Conservation (phyloP, 1,284 basidiomycete species). For the Amylostereum chailletii region DNA sequence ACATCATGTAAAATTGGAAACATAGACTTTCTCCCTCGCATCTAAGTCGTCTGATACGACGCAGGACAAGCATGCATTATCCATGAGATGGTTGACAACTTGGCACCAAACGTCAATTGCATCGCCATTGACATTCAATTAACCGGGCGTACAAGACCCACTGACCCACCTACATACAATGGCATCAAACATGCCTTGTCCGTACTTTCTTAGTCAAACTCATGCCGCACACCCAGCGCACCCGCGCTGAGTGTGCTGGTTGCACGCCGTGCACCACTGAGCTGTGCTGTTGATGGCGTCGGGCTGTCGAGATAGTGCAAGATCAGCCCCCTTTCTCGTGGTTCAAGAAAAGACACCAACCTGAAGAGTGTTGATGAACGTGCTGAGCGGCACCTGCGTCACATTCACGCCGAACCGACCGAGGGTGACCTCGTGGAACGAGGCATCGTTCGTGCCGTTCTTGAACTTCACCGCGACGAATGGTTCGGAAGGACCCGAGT, state of each 20-base stretch:
- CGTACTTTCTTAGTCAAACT: neutral
- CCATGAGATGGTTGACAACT: no score
- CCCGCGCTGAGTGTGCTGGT: neutral
- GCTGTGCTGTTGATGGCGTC: conserved; percentile 23
- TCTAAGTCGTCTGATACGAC: no score
- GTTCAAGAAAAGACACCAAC: conserved; percentile 13
- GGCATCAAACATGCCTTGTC: neutral
- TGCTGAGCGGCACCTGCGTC: conserved; percentile 21
- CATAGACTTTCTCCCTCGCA: no score
- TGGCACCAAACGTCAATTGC: no score
- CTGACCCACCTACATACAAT: no score
- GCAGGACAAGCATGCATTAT: no score
- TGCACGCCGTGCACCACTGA: conserved; percentile 28
- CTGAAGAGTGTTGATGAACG: conserved; percentile 25
- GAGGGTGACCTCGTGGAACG: conserved; percentile 12
- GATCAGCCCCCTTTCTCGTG: neutral
- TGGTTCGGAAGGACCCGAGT: conserved; percentile 13
- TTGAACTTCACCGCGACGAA: conserved; percentile 37
- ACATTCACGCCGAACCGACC: conserved; percentile 7
- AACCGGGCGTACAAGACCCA: no score
- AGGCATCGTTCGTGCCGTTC: conserved; percentile 33
- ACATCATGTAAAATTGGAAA: no score
- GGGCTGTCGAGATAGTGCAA: conserved; percentile 11
- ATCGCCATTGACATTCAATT: no score
- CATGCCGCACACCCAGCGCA: neutral